These are phyloP conservation scores for Neofusicoccum laricinum DNA, from an alignment of 2,329 filamentous ascomycete genomes.

Conservation along the genomic window DNA sequence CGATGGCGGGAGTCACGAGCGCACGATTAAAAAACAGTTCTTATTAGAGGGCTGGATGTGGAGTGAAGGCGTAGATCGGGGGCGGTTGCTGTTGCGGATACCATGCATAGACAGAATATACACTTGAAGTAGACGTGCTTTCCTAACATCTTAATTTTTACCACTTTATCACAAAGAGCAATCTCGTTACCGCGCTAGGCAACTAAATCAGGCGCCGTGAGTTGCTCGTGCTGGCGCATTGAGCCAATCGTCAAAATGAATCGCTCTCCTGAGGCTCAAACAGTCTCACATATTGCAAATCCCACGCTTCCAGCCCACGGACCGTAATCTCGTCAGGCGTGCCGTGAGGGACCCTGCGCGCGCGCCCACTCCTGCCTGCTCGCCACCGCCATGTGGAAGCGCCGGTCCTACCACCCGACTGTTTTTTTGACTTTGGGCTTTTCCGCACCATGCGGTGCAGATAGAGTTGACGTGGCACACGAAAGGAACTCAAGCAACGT, in stretches of 20 bases:
- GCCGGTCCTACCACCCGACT: too few relatives aligned
- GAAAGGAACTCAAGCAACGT: not conserved
- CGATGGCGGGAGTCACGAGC: too few relatives aligned
- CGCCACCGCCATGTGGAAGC: too few relatives aligned
- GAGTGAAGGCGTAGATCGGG: not conserved
- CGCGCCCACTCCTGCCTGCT: too few relatives aligned
- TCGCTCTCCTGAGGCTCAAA: not conserved
- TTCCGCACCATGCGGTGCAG: not conserved
- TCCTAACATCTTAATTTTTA: too few relatives aligned
- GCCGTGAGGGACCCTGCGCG: not conserved
- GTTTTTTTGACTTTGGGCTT: too few relatives aligned
- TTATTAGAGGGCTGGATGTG: not conserved
- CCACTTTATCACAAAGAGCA: too few relatives aligned
- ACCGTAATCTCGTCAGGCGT: not conserved
- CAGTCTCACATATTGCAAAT: not conserved
- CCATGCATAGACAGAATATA: not conserved
- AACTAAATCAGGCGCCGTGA: too few relatives aligned
- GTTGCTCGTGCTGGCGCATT: too few relatives aligned
- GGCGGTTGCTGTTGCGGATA: not conserved
- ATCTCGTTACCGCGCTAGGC: too few relatives aligned
- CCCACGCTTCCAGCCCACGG: too few relatives aligned
- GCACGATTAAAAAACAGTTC: not conserved
- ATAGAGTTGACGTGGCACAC: not conserved
- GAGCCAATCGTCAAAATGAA: not conserved
- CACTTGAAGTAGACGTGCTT: too few relatives aligned